Evolutionary conservation across 2,329 filamentous ascomycete genomes (phyloP), one percentile per base, ranked within the genome.

Genomic region (Penicillium sp.): DNA sequence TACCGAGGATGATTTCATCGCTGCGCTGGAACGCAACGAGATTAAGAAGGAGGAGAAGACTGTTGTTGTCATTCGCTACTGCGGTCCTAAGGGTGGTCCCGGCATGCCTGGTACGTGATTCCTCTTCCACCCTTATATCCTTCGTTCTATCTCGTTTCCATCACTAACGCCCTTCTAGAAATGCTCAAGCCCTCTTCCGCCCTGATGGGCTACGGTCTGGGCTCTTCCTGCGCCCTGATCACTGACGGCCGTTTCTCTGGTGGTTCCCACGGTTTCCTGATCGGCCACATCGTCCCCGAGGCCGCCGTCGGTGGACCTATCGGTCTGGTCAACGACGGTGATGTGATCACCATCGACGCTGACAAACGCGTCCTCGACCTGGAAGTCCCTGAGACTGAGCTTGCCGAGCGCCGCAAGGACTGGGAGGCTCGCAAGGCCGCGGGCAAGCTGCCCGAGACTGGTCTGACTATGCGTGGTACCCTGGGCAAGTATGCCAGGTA

Each of bases 251-350:
- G 77, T 52, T 79, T 78, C 73, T 78, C 75, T 8, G 92, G 92
- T 60, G 92, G 91, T 55, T 90, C 86, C 63, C 91, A 95, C 83
- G 91, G 91, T 42, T 95, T 95, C 84, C 81, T 95, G 68, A 94
- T 95, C 70, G 91, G 91, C 1, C 91, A 95, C 78, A 90, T 96
- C 64, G 91, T 93, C 43, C 92, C 92, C 28, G 92, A 96, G 79
- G 92, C 92, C 8, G 89, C 91, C 73, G 90, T 91, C 66, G 92
- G 92, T 53, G 92, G 92, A 0, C 92, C 92, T 2, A 95, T 96
- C 64, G 92, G 86, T 14, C 83, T 96, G 11, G 89, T 95, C n/a
- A 76, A 85, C 68, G 89, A 96, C 68, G 92, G 92, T 28, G 92
- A 96, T 74, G 83, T 83, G 60, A 89, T 96, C 67, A 86, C 88